Base-by-base conservation (phyloP, 2,329 filamentous ascomycete species). In the Emydomyces testavorans region DNA sequence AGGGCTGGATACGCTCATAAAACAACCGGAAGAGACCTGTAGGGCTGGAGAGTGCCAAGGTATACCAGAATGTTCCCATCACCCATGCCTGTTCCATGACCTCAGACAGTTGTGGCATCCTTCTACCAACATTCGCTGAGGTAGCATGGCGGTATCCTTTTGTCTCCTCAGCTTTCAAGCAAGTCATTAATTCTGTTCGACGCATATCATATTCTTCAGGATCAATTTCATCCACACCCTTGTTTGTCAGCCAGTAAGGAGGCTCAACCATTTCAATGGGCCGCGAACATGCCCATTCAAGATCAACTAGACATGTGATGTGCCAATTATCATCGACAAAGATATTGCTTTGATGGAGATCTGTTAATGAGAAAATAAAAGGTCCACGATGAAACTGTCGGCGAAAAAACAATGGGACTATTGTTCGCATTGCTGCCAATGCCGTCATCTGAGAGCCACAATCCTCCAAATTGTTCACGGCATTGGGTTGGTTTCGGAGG, bases 271-370 rank as follows among this genome's bases (percentile, higher is more conserved):
- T 61, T 46, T 66, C 61, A 8, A 58, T 31, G 7, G 44, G 44
- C 6, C 35, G 46, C 29, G 50, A 49, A 20, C 34, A 49, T 11
- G 58, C 57, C 58, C 58, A 67, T 50, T 68, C 62, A 2, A 65
- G 57, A 44, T 66, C 63, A 47, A 66, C 57, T 6, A 67, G 46
- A 35, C 45, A 53, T 18, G 52, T 60, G 31, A 67, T 54, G 38
- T 63, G 58, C 60, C 63, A 65, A 29, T 65, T 46, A 10, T 58
- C 40, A 46, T 67, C 62, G 4, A 66, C 62, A 39, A 66, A 60
- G 10, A 66, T 62, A 46, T 56, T 56, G 39, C 50, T 51, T 13
- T 43, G 28, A 48, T 53, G 41, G 2, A 56, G 50, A 48, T 70
- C 65, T 18, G 62, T 66, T 16, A 69, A 53, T 1, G 35, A 51